Conservation (phyloP, 1,139 yeast genomes). For the Suhomyces bribrorum region DNA sequence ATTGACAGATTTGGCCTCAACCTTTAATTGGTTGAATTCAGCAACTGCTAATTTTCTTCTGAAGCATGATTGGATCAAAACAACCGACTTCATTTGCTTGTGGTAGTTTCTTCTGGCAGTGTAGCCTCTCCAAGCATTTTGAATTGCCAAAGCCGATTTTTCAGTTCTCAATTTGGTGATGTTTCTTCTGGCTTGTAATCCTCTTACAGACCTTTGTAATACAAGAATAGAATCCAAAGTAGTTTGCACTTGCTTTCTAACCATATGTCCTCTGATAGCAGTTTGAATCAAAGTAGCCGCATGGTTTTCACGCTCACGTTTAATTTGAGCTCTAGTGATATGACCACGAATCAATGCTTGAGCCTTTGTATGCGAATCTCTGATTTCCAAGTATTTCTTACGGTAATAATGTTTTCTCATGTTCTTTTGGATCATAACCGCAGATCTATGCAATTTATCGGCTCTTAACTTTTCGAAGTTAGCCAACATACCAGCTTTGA, state of each 20-base stretch:
- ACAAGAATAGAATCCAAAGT: constrained; percentile 54
- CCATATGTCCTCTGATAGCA: constrained; percentile 61
- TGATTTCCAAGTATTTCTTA: constrained; percentile 55
- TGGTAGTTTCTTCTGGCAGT: constrained; percentile 49
- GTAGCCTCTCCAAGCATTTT: constrained; percentile 64
- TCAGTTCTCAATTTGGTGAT: constrained; percentile 51
- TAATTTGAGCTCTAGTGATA: constrained; percentile 58
- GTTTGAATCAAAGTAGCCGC: constrained; percentile 81
- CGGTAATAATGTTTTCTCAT: constrained; percentile 69
- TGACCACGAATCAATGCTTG: constrained; percentile 70
- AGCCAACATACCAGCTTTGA: constrained; percentile 96
- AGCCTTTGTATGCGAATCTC: constrained; percentile 53
- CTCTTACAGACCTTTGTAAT: constrained; percentile 72
- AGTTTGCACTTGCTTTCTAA: constrained; percentile 47
- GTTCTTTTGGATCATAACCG: constrained; percentile 84
- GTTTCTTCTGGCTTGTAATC: constrained; percentile 56
- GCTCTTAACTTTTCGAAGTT: constrained; percentile 83
- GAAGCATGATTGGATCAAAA: constrained; percentile 73
- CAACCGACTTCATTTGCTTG: constrained; percentile 52
- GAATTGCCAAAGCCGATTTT: constrained; percentile 69
- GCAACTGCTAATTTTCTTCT: constrained; percentile 75
- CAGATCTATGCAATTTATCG: constrained; percentile 74
- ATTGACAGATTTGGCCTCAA: constrained; percentile 88
- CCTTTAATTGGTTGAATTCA: constrained; percentile 63
- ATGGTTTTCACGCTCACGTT: constrained; percentile 54